Base-by-base conservation (phyloP, 192 early-diverging fungal genomes). In the Coemansia sp. region DNA sequence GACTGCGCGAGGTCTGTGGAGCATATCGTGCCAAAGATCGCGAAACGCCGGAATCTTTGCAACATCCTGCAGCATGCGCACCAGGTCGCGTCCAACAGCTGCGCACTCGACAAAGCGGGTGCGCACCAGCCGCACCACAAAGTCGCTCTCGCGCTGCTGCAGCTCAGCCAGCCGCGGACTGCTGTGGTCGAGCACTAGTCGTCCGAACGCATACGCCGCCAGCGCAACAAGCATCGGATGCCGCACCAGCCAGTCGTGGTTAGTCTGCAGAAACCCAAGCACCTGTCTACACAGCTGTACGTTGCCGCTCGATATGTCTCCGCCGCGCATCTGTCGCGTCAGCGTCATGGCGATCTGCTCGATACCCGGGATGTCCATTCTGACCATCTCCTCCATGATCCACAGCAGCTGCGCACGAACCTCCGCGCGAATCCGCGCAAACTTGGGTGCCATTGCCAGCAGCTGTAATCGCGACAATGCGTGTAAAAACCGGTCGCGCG, bases 31-130 rank as follows among this genome's bases (percentile, higher is more conserved):
- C 90, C 89, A 89, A 18, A 93, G 72, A 1, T 76, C 79, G 32
- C 67, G 61, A 51, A 93, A 74, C 54, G 77, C 82, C 8, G 84
- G 81, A 15, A 90, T 70, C 15, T 72, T 62, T 0, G 88, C 78
- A 0, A 87, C 85, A 32, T 87, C 86, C 65, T 90, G 89, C 39
- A 93, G 73, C 42, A 87, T 82, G 15, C 90, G 77, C 19, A 93
- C 75, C 0, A 90, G 66, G 65, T 93, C 91, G 7, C 91, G 74
- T 0, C 91, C 91, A 1, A 93, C 70, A 13, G 80, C 65, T 12
- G 76, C 77, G 69, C 90, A 90, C 41, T 83, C 80, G 15, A 55
- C 47, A 61, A 92, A 88, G 46, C 85, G 86, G 61, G 87, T 81
- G 45, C 87, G 74, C 42, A 90, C 18, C 19, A 90, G 58, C 36